Evolutionary conservation across 371 early-diverging fungal species (phyloP), one percentile per base, ranked within the genome.

Genomic region (Batrachochytrium dendrobatidis): DNA sequence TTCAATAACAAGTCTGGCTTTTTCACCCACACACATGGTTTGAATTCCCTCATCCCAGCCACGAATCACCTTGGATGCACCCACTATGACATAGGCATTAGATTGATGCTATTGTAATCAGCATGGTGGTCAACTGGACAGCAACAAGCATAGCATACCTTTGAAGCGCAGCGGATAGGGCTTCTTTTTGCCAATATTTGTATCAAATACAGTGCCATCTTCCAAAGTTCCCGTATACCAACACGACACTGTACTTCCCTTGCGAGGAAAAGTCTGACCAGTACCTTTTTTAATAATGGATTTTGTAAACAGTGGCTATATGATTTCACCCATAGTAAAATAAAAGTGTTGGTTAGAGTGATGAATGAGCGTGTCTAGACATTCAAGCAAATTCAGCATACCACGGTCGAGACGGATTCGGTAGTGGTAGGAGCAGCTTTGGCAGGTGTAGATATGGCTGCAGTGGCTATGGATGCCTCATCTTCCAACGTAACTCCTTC

Each of bases 121-220:
- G 51, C 12, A 12, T 15, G 51, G 51, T 12, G 17, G 20, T 12
- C 51, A 50, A 26, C 51, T 50, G 49, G 26, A 55, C n/a, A n/a
- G n/a, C n/a, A n/a, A n/a, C 39, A 39, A 20, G 39, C 39, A 39
- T 15, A 20, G 20, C 44, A 34, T 63, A 71, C 71, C 73, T 60
- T 77, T 86, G 71, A 86, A 85, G 20, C 70, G 68, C 45, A 86
- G 69, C 3, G 84, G 82, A 44, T 69, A 67, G 29, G 68, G 63
- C 64, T 83, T 77, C 73, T 72, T 77, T 72, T 72, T 77, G 59
- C 64, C 56, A 54, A 59, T 70, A 63, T 85, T 85, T 51, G 77
- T 74, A 59, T 86, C 87, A 58, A 86, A 86, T 20, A 82, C 70
- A 20, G 66, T 79, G 35, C 85, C 85, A 59, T 85, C 76, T 53